These are phyloP conservation scores for Tylopilus intermedius DNA, from an alignment of 768 basidiomycete genomes.

Conservation along the genomic window DNA sequence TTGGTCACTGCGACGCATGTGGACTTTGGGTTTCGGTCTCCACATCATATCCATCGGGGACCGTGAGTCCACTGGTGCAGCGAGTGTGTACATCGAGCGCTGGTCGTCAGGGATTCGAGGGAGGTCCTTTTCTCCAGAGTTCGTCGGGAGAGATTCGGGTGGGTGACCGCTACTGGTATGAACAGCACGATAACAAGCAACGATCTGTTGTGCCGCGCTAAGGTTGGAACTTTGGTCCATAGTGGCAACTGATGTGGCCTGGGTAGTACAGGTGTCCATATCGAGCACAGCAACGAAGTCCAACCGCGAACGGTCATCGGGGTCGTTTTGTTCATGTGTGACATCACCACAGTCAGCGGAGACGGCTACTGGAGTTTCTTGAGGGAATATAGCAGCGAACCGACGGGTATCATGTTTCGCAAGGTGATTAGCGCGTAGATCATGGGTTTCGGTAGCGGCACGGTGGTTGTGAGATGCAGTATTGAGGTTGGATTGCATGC, in stretches of 20 bases:
- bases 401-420: conserved; percentile 24
- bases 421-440: neutral
- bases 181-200: conserved; percentile 17
- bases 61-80: conserved; percentile 6
- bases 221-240: conserved; percentile 2
- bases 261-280: neutral
- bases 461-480: conserved; percentile 7
- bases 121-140: conserved; percentile 14
- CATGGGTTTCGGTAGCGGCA: neutral
- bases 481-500: conserved; percentile 9
- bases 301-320: conserved; percentile 10
- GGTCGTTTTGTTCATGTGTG: conserved; percentile 9
- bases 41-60: conserved; percentile 29
- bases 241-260: neutral
- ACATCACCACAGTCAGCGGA: neutral
- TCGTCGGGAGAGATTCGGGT: neutral
- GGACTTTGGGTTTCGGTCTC: conserved; percentile 30
- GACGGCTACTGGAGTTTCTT: conserved; percentile 2
- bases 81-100: conserved; percentile 25
- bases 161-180: neutral
- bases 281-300: conserved; percentile 5
- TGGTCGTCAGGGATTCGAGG: conserved; percentile 21
- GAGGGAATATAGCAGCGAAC: conserved; percentile 22
- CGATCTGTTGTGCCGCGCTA: conserved; percentile 22
- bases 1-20: conserved; percentile 33